These are phyloP conservation scores for Peribolospora baueri DNA, from an alignment of 768 basidiomycete species.

Conservation along the genomic window DNA sequence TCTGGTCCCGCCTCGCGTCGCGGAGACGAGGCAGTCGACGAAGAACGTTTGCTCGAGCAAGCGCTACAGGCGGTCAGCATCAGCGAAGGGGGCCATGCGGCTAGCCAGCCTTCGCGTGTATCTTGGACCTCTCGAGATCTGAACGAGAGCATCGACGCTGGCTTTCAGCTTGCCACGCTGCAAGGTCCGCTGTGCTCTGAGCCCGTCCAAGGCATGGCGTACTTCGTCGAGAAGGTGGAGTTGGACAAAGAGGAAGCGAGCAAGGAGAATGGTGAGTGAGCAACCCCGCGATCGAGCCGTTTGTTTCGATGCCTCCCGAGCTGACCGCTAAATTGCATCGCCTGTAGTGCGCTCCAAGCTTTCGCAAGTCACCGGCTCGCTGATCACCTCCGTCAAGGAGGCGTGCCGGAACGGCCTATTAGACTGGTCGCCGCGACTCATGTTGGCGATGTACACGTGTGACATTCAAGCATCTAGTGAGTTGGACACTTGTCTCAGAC, in stretches of 20 bases:
- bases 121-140: constrained; percentile 29
- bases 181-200: constrained; percentile 90
- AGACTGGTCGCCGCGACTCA: constrained; percentile 92
- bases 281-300: background rate
- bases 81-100: background rate
- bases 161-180: constrained; percentile 82
- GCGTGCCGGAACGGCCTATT: constrained; percentile 68
- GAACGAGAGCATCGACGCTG: constrained; percentile 62
- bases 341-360: constrained; percentile 48
- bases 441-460: constrained; percentile 96
- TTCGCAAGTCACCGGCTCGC: constrained; percentile 66
- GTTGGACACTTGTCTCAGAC: constrained; percentile 16
- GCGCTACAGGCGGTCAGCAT: background rate
- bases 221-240: constrained; percentile 55
- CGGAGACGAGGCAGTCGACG: too few relatives aligned
- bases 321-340: background rate
- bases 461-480: constrained; percentile 92
- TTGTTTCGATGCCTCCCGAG: background rate
- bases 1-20: constrained; percentile 1
- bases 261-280: constrained; percentile 39
- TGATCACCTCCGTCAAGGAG: constrained; percentile 70
- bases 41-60: background rate
- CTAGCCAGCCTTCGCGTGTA: background rate
- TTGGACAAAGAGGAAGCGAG: constrained; percentile 36
- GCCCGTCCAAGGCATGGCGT: constrained; percentile 78